These are phyloP conservation scores for Fonsecaea nubica DNA, from an alignment of 2,329 filamentous ascomycete species.

Conservation along the genomic window DNA sequence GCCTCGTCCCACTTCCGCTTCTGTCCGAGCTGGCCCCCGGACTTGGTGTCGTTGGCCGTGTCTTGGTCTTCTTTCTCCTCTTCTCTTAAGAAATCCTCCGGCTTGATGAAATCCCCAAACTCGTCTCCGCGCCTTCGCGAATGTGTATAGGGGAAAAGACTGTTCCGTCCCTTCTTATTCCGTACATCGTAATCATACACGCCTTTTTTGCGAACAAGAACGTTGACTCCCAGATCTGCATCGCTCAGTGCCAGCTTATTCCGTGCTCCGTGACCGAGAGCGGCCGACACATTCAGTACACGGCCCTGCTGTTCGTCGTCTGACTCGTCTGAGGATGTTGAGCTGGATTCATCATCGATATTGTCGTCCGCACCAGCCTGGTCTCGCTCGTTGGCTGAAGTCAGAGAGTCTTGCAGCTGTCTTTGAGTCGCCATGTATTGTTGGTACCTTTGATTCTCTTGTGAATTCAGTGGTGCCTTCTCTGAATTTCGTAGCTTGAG, in stretches of 20 bases:
- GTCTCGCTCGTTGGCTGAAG: conserved; percentile 65
- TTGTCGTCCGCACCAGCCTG: conserved; percentile 67
- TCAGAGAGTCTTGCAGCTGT: conserved; percentile 81
- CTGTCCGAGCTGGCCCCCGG: conserved; percentile 75
- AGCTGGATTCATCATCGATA: conserved; percentile 82
- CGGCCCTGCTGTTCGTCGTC: conserved; percentile 91
- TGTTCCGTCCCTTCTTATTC: conserved; percentile 88
- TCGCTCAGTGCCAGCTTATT: conserved; percentile 87
- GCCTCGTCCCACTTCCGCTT: conserved; percentile 93
- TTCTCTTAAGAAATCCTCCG: conserved; percentile 90
- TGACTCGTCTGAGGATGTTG: conserved; percentile 85
- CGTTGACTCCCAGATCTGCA: conserved; percentile 88
- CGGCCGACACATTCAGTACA: conserved; percentile 84
- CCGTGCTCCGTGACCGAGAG: conserved; percentile 79
- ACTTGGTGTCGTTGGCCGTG: conserved; percentile 58
- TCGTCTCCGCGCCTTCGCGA: conserved; percentile 82
- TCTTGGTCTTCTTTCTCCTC: conserved; percentile 85
- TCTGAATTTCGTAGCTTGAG: conserved; percentile 67
- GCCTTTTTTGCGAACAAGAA: conserved; percentile 84
- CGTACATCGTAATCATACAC: conserved; percentile 94
- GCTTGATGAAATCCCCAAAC: conserved; percentile 90
- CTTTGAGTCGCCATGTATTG: conserved; percentile 89
- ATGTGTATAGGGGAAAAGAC: conserved; percentile 86
- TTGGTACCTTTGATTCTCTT: conserved; percentile 82
- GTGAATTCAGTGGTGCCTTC: conserved; percentile 71